phyloP scores from a whole-genome alignment of 768 basidiomycete species.

The Kwoniella heveanensis region DNA sequence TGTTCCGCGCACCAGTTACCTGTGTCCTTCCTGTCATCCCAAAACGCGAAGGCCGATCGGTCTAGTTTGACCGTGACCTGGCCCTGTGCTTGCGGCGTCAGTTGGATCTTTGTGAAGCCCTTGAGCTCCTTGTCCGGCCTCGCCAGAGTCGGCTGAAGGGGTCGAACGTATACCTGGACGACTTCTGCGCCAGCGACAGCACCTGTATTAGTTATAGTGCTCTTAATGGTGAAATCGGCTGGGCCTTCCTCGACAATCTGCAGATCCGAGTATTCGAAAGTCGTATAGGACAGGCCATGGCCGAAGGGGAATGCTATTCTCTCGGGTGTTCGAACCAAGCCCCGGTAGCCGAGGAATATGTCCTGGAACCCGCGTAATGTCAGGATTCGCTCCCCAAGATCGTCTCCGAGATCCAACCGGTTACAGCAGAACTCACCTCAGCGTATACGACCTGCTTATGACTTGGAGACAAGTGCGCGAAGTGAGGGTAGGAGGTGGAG shows the following conservation, averaged over 20 bases:
- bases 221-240: background rate
- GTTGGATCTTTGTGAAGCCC: background rate
- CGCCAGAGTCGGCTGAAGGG: background rate
- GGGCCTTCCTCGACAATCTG: background rate
- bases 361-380: slow-evolving; percentile 60
- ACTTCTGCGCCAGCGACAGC: background rate
- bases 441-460: too few species aligned
- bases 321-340: too few species aligned
- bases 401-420: background rate
- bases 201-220: slow-evolving; percentile 1
- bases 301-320: slow-evolving; percentile 76
- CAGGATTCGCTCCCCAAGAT: background rate
- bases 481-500: too few species aligned
- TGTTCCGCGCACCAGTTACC: too few species aligned
- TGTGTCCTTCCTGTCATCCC: too few species aligned
- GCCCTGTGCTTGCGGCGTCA: too few species aligned
- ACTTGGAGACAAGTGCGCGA: too few species aligned
- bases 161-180: slow-evolving; percentile 2
- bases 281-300: slow-evolving; percentile 75
- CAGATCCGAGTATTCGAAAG: slow-evolving; percentile 64
- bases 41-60: too few species aligned
- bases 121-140: background rate
- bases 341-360: too few species aligned
- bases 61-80: too few species aligned
- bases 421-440: too few species aligned